Percentiles rank a stretch among this genome's conserved stretches.
phyloP scores from a whole-genome alignment of 805 yeast genomes.

The Candida ipomoeae region DNA sequence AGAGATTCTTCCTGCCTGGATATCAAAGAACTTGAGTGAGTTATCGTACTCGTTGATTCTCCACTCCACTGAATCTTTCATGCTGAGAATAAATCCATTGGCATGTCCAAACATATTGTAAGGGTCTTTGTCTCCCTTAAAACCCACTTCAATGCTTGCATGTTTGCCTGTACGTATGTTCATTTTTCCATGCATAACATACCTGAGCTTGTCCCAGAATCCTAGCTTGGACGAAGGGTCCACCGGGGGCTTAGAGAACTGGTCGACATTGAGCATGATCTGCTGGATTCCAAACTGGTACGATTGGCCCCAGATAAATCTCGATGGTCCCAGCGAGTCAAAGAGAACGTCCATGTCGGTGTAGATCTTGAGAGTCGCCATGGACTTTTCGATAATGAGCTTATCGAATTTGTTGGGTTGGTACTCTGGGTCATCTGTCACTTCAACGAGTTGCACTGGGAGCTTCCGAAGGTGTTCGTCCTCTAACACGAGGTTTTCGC shows the following conservation, averaged over 20 bases:
- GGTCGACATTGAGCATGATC: conserved; percentile 69
- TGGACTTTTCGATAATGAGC: conserved; percentile 66
- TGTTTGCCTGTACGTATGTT: conserved; percentile 47
- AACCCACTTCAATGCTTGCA: conserved; percentile 50
- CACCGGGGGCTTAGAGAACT: conserved; percentile 82
- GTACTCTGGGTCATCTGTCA: conserved; percentile 31
- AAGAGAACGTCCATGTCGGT: conserved; percentile 56
- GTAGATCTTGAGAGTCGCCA: conserved; percentile 70
- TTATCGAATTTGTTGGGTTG: conserved; percentile 17
- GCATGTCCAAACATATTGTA: conserved; percentile 61
- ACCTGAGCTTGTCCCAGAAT: conserved; percentile 86
- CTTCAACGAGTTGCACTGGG: conserved; percentile 56
- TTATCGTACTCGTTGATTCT: conserved; percentile 62
- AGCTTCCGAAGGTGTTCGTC: conserved; percentile 54
- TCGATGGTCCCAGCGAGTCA: conserved; percentile 52
- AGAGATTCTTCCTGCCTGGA: conserved; percentile 56
- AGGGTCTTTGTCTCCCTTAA: conserved; percentile 79
- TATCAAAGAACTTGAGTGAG: conserved; percentile 62
- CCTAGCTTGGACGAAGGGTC: conserved; percentile 86
- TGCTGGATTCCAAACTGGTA: conserved; percentile 83
- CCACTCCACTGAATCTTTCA: conserved; percentile 59
- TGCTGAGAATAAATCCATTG: conserved; percentile 75
- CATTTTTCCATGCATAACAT: conserved; percentile 70
- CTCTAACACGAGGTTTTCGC: conserved; percentile 56
- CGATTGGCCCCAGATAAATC: conserved; percentile 80